A percentile compares a stretch with the other conserved stretches of the same genome.
phyloP scores from a whole-genome alignment of 768 basidiomycete genomes.

The Epithele typhae region DNA sequence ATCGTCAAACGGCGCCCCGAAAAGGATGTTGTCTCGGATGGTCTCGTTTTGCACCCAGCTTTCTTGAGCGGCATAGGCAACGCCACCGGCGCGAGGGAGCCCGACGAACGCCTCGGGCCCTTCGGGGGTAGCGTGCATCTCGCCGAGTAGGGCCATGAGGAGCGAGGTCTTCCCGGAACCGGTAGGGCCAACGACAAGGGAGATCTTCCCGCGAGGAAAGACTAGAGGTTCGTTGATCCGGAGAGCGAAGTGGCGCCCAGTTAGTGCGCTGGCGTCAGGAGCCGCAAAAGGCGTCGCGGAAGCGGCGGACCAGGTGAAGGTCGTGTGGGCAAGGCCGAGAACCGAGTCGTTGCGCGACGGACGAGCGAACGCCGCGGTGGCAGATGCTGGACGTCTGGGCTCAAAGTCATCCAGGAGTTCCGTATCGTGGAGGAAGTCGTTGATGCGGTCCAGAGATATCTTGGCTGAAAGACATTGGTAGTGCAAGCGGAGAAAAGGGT shows the following conservation, averaged over 20 bases:
- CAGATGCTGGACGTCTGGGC: slow-evolving; percentile 9
- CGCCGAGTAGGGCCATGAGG: slow-evolving; percentile 29
- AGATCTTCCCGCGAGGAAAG: slow-evolving; percentile 26
- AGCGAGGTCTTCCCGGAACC: slow-evolving; percentile 30
- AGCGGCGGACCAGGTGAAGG: slow-evolving; percentile 51
- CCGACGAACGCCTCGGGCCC: slow-evolving; percentile 35
- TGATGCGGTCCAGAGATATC: slow-evolving; percentile 59
- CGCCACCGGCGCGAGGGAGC: slow-evolving; percentile 39
- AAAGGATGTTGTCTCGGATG: slow-evolving; percentile 44
- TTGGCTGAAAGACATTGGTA: slow-evolving; percentile 38
- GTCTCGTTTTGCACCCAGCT: slow-evolving; percentile 47
- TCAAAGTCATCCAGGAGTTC: slow-evolving; percentile 43
- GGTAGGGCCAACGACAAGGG: slow-evolving; percentile 29
- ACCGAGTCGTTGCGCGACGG: slow-evolving; percentile 17
- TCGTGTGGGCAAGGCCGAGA: slow-evolving; percentile 51
- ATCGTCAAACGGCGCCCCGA: slow-evolving; percentile 41
- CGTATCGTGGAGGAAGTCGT: slow-evolving; percentile 43
- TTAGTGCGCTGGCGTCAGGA: slow-evolving; percentile 28
- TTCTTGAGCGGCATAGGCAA: slow-evolving; percentile 47
- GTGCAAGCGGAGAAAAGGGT: no score
- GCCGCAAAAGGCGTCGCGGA: slow-evolving; percentile 12
- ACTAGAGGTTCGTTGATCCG: slow-evolving; percentile 24
- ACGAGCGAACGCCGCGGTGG: no score
- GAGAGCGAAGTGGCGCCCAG: slow-evolving; percentile 22
- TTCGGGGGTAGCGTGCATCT: slow-evolving; percentile 29